Evolutionary conservation across 2,329 filamentous ascomycete genomes (phyloP).

Genomic region (Thelonectria rubi): DNA sequence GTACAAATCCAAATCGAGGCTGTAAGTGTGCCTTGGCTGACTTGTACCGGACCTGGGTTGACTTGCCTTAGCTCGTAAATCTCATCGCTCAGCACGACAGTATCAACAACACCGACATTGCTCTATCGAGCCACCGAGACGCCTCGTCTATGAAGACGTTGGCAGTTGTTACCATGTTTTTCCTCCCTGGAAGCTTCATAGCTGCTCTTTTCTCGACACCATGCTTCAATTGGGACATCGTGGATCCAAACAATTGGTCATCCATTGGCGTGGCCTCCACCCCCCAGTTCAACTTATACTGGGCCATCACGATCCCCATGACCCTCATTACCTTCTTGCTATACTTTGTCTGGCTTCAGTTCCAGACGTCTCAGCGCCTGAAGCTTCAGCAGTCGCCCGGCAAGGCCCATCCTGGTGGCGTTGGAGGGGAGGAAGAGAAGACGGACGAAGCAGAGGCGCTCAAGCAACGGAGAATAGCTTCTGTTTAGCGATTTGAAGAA

Average conservation of each 20-base stretch:
- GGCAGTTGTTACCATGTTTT: constrained; percentile 55
- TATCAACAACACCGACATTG: constrained; percentile 48
- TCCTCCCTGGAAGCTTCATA: constrained; percentile 54
- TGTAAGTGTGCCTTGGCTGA: constrained; percentile 38
- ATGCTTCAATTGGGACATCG: constrained; percentile 47
- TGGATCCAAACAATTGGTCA: constrained; percentile 30
- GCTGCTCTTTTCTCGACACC: constrained; percentile 53
- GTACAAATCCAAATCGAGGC: constrained; percentile 52
- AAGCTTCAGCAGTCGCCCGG: constrained; percentile 7
- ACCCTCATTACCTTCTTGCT: constrained; percentile 48
- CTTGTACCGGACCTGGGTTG: not conserved
- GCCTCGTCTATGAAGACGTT: constrained; percentile 56
- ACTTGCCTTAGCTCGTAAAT: constrained; percentile 46
- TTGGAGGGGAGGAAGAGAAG: not conserved
- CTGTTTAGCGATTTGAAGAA: not conserved
- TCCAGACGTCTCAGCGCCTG: constrained; percentile 40
- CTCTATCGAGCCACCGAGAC: constrained; percentile 50
- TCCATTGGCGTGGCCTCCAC: constrained; percentile 44
- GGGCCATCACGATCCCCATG: constrained; percentile 52
- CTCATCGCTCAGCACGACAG: constrained; percentile 51
- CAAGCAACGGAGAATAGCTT: constrained; percentile 7
- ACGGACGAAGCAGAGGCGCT: constrained; percentile 4
- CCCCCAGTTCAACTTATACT: constrained; percentile 53
- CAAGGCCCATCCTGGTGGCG: not conserved
- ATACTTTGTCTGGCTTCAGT: constrained; percentile 48